Conservation (phyloP, 2,329 filamentous ascomycete genomes). For the Xylaria sp. region DNA sequence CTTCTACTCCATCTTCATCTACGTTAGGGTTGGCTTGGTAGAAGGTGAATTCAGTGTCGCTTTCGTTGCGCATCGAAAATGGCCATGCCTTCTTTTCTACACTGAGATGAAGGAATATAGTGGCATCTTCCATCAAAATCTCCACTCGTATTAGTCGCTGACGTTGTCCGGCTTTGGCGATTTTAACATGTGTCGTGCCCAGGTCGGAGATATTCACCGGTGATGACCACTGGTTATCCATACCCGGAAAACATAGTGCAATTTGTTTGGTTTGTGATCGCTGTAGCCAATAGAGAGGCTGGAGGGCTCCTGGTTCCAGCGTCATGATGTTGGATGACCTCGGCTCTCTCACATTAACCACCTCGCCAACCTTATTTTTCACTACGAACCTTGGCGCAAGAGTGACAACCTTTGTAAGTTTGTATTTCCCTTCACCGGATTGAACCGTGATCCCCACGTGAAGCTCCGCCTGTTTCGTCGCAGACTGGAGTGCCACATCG, state of each 20-base stretch:
- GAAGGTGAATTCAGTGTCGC: conserved; percentile 95
- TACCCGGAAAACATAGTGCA: conserved; percentile 89
- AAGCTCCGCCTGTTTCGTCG: conserved; percentile 79
- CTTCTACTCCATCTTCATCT: conserved; percentile 87
- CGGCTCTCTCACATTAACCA: conserved; percentile 89
- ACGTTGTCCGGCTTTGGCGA: conserved; percentile 88
- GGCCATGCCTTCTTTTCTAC: conserved; percentile 96
- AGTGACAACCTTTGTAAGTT: conserved; percentile 94
- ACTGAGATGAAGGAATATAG: conserved; percentile 90
- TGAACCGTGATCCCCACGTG: conserved; percentile 90
- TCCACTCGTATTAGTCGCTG: conserved; percentile 90
- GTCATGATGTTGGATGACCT: conserved; percentile 88
- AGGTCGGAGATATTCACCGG: conserved; percentile 98
- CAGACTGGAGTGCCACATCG: conserved; percentile 84
- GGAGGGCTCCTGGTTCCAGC: conserved; percentile 79
- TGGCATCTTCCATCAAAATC: conserved; percentile 90
- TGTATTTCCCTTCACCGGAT: conserved; percentile 96
- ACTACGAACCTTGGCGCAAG: conserved; percentile 92
- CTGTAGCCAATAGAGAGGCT: conserved; percentile 90
- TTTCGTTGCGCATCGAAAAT: conserved; percentile 98
- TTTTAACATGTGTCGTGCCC: conserved; percentile 91
- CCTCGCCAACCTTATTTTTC: conserved; percentile 91
- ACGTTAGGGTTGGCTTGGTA: conserved; percentile 94
- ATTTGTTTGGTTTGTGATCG: conserved; percentile 86
- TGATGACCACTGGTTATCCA: conserved; percentile 97